Evolutionary conservation across 148 eudicot genomes (phyloP), one percentile per base, ranked within the genome.

Genomic region (Camellia japonica): DNA sequence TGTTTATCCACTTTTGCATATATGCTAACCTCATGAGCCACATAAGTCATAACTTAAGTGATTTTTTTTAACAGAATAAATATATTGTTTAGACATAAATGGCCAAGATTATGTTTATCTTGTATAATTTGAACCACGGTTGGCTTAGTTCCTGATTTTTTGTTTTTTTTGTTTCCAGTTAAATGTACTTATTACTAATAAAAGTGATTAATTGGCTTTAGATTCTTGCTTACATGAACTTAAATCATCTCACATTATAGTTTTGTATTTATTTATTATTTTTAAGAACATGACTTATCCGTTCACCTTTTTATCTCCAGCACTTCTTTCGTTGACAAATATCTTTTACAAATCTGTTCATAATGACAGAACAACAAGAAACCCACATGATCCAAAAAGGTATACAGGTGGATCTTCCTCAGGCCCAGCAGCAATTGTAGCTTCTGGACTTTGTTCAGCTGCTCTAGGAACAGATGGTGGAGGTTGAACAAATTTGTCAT

Each of bases 341-440:
- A 51, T 46, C 51, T 41, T 56, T 0, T 3, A 2, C 51, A 46
- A 75, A 59, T 74, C 65, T 2, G 69, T 83, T 73, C 23, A 73
- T 75, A 41, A 77, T 80, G 81, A 80, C 91, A 97, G 99, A 79
- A 94, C 99, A 47, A 67, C 95, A 75, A 86, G 99, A 87, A 97
- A 97, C 81, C 99, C 99, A 77, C 98, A 97, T 87, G 95, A 83
- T 85, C 97, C 86, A 76, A 88, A 90, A 80, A 85, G 98, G 82
- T 97, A 97, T 76, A 94, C 99, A 38, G 99, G 99, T 78, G 99
- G 99, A 82, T 97, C 99, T 83, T 97, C 99, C 73, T 97, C 99
- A 47, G 99, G 99, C 51, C 95, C 99, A 18, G 99, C 99, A 75
- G 98, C 99, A 75, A 83, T 97, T 84, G 95, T 97, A 81, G 97